Percentiles rank a stretch among this genome's conserved stretches.
Evolutionary conservation across 805 yeast species (phyloP).

Genomic region (Barnettozyma salicaria): DNA sequence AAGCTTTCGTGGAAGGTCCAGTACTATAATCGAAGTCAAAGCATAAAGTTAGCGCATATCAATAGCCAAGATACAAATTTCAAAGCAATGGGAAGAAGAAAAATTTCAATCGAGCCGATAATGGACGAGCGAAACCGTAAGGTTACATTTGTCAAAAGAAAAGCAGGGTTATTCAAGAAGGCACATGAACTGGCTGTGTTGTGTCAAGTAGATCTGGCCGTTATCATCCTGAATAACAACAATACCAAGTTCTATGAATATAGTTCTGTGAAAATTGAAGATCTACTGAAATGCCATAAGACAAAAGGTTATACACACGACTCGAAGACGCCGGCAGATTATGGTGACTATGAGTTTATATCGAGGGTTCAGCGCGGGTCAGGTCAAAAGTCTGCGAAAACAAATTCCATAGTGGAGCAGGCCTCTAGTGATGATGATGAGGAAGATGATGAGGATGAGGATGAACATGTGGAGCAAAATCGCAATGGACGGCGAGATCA

Average conservation of each 20-base stretch:
- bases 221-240: slow-evolving; percentile 77
- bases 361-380: too few species aligned
- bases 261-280: slow-evolving; percentile 59
- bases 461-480: slow-evolving; percentile 16
- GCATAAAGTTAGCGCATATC: too few species aligned
- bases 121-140: slow-evolving; percentile 82
- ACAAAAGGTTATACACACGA: slow-evolving; percentile 40
- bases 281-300: slow-evolving; percentile 39
- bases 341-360: slow-evolving; percentile 49
- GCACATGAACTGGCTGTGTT: slow-evolving; percentile 65
- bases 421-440: slow-evolving; percentile 16
- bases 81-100: slow-evolving; percentile 87
- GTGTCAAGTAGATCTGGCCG: slow-evolving; percentile 90
- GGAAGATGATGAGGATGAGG: slow-evolving; percentile 15
- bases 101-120: slow-evolving; percentile 88
- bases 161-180: slow-evolving; percentile 83
- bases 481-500: too few species aligned
- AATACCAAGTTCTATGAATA: slow-evolving; percentile 77
- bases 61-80: too few species aligned
- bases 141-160: slow-evolving; percentile 87
- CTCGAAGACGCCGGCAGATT: slow-evolving; percentile 57
- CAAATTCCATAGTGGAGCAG: slow-evolving; percentile 13
- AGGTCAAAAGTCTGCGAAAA: not conserved
- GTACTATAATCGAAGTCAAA: too few species aligned
- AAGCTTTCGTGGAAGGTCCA: too few species aligned